Evolutionary conservation across 768 basidiomycete species (phyloP).

Genomic region (Boletus tomentosulus): DNA sequence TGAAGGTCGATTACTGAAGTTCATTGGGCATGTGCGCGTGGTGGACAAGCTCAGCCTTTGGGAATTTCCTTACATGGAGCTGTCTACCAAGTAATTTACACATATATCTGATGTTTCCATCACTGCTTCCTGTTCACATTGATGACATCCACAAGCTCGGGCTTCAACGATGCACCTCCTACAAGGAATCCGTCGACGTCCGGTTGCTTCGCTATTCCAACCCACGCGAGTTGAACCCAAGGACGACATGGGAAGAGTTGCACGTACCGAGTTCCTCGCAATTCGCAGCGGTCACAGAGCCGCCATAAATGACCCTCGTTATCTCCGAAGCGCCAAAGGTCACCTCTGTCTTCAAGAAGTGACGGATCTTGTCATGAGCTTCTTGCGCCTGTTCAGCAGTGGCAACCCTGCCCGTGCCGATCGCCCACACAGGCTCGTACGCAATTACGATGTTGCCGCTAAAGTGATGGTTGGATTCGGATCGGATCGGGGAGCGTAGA

Average conservation of each 20-base stretch:
- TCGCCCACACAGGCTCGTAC: constrained; percentile 98
- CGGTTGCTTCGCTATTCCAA: constrained; percentile 53
- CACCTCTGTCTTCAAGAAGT: constrained; percentile 62
- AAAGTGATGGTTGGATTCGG: background rate
- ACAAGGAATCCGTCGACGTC: constrained; percentile 99
- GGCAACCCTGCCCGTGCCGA: constrained; percentile 96
- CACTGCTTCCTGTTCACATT: constrained; percentile 48
- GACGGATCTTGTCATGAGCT: constrained; percentile 78
- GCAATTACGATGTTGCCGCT: constrained; percentile 86
- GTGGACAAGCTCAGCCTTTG: too few relatives aligned
- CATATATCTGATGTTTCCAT: background rate
- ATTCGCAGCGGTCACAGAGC: constrained; percentile 88
- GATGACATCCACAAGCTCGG: constrained; percentile 92
- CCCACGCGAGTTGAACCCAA: background rate
- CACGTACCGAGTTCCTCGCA: constrained; percentile 78
- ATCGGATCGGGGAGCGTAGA: background rate
- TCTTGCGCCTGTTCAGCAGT: constrained; percentile 91
- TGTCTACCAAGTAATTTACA: background rate
- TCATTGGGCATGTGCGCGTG: too few relatives aligned
- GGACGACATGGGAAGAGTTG: background rate
- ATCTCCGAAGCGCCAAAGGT: constrained; percentile 64
- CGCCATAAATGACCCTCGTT: constrained; percentile 92
- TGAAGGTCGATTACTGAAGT: background rate
- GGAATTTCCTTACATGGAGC: constrained; percentile 1
- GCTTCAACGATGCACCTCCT: constrained; percentile 96